These are phyloP conservation scores for Saposhnikovia divaricata DNA, from an alignment of 129 eudicot genomes.

Conservation along the genomic window DNA sequence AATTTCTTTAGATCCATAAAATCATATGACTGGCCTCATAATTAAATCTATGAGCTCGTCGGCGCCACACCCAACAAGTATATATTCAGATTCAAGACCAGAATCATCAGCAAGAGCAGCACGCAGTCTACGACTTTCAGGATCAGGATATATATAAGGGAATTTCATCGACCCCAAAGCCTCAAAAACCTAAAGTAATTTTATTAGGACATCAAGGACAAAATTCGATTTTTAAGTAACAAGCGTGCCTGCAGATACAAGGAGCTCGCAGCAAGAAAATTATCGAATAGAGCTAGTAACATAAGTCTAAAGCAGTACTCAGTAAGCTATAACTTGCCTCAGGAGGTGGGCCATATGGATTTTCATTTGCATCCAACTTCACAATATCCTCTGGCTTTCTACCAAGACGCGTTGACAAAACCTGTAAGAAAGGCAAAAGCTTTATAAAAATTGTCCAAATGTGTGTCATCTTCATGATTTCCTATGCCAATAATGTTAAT, in stretches of 20 bases:
- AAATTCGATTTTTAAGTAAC: not conserved
- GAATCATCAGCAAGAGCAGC: constrained; percentile 95
- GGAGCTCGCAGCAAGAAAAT: not conserved
- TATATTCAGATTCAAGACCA: constrained; percentile 78
- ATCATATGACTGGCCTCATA: constrained; percentile 55
- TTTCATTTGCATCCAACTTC: constrained; percentile 95
- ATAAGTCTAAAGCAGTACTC: not conserved
- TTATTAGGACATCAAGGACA: not conserved
- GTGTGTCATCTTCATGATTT: too few relatives aligned
- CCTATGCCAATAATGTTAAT: too few relatives aligned
- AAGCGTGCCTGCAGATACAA: too few relatives aligned
- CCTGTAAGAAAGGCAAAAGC: constrained; percentile 30
- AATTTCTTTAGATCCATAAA: too few relatives aligned
- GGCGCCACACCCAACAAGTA: constrained; percentile 95
- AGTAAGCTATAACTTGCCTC: constrained; percentile 43
- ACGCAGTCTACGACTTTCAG: constrained; percentile 87
- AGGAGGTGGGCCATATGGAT: constrained; percentile 99
- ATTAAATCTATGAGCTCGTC: constrained; percentile 98
- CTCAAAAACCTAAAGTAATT: constrained; percentile 61
- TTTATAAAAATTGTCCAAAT: not conserved
- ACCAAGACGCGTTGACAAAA: constrained; percentile 92
- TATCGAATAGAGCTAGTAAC: not conserved
- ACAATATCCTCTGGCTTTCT: constrained; percentile 95
- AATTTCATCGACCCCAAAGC: constrained; percentile 83
- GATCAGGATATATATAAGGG: constrained; percentile 95